Evolutionary conservation across 495 filamentous ascomycete genomes (phyloP).

Genomic region (Penicillium argentinense): DNA sequence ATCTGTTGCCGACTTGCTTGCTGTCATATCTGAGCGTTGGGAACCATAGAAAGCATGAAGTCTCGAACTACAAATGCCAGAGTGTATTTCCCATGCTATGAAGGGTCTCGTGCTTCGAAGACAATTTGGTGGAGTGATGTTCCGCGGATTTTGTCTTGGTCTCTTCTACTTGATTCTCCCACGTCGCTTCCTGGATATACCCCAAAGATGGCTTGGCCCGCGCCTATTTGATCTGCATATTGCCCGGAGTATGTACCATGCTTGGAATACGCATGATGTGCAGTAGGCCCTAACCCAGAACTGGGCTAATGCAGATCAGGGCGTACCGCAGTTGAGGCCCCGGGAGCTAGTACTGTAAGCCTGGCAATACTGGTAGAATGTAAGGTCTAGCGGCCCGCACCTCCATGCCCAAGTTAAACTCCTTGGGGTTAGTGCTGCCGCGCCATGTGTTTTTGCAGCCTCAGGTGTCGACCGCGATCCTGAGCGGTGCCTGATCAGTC

Average conservation of each 20-base stretch:
- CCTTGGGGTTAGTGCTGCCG: slow-evolving; percentile 18
- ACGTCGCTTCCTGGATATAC: too few species aligned
- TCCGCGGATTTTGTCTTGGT: too few species aligned
- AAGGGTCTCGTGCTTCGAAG: too few species aligned
- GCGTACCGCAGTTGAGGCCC: slow-evolving; percentile 18
- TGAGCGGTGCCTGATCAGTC: slow-evolving; percentile 9
- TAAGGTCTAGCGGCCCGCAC: slow-evolving; percentile 19
- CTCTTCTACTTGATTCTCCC: too few species aligned
- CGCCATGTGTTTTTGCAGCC: slow-evolving; percentile 9
- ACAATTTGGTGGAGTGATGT: too few species aligned
- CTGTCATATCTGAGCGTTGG: too few species aligned
- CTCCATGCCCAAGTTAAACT: slow-evolving; percentile 17
- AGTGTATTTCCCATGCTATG: too few species aligned
- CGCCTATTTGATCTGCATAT: too few species aligned
- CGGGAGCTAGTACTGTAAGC: slow-evolving; percentile 24
- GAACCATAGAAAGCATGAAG: too few species aligned
- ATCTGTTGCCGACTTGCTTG: too few species aligned
- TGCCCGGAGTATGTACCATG: not conserved
- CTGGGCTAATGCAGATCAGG: slow-evolving; percentile 12
- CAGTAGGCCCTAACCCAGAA: slow-evolving; percentile 6
- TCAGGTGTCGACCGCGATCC: not conserved
- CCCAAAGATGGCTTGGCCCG: too few species aligned
- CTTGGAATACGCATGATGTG: not conserved
- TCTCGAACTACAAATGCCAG: too few species aligned
- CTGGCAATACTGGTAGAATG: slow-evolving; percentile 4